Evolutionary conservation across 257 asterid genomes (phyloP), one percentile per base, ranked within the genome.

Genomic region (Petrea volubilis): DNA sequence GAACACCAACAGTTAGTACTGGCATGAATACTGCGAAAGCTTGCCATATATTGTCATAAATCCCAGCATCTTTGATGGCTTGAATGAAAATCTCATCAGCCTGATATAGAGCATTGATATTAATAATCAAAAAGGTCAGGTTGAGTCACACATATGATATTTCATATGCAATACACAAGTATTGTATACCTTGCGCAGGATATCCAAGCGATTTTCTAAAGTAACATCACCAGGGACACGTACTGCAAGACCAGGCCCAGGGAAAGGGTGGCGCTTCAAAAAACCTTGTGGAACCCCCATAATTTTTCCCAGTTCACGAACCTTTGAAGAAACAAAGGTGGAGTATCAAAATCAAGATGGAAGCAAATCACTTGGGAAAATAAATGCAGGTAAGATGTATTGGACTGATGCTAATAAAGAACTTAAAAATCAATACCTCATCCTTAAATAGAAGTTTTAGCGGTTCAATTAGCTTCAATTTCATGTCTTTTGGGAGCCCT

Each of bases 401-500:
- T 17, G 40, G 55, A 25, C 52, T n/a, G 5, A 63, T 49, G 67
- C 52, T 28, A n/a, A n/a, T 4, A 5, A 56, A 50, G 28, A 31
- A 23, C 1, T 5, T 68, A 28, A 64, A 66, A 68, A 34, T 7
- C 38, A 59, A 28, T 74, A 94, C 99, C 98, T 95, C 99, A 70
- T 95, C 99, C 88, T 95, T 95, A 79, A 95, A 95, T 52, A 95
- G 78, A 64, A 95, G 99, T 75, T 95, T 92, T 49, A 95, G 96
- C 10, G 99, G 99, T 72, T 95, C 99, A 0, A 95, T 95, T 41
- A 95, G 97, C 90, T 88, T 92, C 80, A 95, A 70, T 64, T 95
- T 90, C 99, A 95, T 95, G 83, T 95, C 94, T 82, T 92, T 92
- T 2, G 99, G 99, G 36, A 95, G 96, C 67, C 99, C 99, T 68